Base-by-base conservation (phyloP, 2,329 filamentous ascomycete species). In the Acrocalymma vagum region DNA sequence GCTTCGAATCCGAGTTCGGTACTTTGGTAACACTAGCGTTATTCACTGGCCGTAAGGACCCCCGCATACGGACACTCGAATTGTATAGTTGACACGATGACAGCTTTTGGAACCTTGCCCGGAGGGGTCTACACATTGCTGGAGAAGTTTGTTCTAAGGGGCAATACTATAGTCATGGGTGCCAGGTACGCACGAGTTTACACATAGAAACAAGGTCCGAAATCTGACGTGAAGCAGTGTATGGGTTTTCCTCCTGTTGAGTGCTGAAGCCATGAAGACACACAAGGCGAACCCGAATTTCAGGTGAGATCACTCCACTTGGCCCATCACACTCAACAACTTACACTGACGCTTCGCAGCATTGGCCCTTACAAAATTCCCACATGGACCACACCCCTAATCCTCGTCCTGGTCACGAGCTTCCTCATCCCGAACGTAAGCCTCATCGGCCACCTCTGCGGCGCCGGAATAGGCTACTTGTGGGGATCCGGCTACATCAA, bases 1-100 rank as follows among this genome's bases (percentile, higher is more conserved):
- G 92, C 47, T 99, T 97, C 70, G 94, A 99, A 74, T 82, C 83
- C 48, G 93, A 96, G 69, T 85, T 95, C 70, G 94, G 94, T 36
- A 97, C 93, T 6, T 76, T 97, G 62, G 90, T 90, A 17, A 87
- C 90, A n/a, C 69, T 95, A 50, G 83, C 89, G 23, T 78, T 97
- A 36, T 96, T 97, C 69, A 83, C 94, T 61, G 94, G 94, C 42
- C 92, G 91, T 95, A 78, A 77, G 91, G 20, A 42, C 28, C 5
- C 25, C 14, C 9, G 13, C n/a, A 7, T 8, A 20, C 11, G 21
- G 13, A 16, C 9, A n/a, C n/a, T 31, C n/a, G 59, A 90, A 87
- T 86, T 16, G 23, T 15, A 7, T 15, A 21, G 32, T 51, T 69
- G 48, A 69, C 54, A 35, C 29, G 16, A 39, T 21, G 28, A 29